Evolutionary conservation across 2,329 filamentous ascomycete genomes (phyloP), one percentile per base, ranked within the genome.

Genomic region (Fusarium keratoplasticum): DNA sequence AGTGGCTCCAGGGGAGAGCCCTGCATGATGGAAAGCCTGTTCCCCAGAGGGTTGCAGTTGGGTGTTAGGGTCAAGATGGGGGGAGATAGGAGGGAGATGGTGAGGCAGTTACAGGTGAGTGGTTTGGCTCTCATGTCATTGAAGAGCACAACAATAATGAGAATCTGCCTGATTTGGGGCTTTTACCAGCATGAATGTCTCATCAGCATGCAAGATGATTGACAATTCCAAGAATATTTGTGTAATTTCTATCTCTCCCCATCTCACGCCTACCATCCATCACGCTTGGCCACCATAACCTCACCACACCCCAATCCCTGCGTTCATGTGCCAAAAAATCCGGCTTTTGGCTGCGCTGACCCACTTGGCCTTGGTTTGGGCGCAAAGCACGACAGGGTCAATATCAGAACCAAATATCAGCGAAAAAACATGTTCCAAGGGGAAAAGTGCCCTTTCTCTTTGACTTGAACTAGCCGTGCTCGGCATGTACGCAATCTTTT

Each of bases 291-390:
- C 54, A 38, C 65, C 60, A 64, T 55, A 69, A 42, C 66, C 68
- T 61, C 57, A 57, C 61, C 7, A 44, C 35, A 59, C 22, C 72
- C 72, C 38, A 62, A 73, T 73, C 73, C 73, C 70, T 75, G 73
- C 64, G 64, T 71, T 52, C 47, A 75, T 67, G 58, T 69, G 58
- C 64, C 29, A 55, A 70, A 25, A 64, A 71, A 76, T 77, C 74
- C 76, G 70, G 76, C 72, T 78, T 77, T 72, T 73, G 64, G 54
- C 61, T 69, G 22, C 50, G 66, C 65, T 33, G 63, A 68, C 74
- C 76, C 76, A 78, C 76, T 76, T 78, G 71, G 76, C 55, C 68
- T 63, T 69, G 61, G 64, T 50, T 78, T 77, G 63, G 74, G 76
- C 72, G 40, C 33, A 52, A 38, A 52, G 42, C 35, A 47, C 47